phyloP scores from a whole-genome alignment of 495 filamentous ascomycete genomes.

The Xylaria acuta region DNA sequence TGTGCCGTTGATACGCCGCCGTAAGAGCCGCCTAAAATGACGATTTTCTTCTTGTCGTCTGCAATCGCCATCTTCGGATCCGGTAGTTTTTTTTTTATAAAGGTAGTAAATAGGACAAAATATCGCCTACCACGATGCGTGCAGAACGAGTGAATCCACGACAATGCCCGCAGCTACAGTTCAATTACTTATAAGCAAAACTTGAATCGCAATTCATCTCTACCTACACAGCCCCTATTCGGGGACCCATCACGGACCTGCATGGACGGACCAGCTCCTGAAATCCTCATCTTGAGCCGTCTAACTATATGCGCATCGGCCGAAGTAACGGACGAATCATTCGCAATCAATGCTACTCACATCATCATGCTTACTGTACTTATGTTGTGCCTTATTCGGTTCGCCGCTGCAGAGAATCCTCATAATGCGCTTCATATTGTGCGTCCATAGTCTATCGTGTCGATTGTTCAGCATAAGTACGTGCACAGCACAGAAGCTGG shows the following conservation, averaged over 20 bases:
- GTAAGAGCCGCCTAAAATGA: constrained; percentile 62
- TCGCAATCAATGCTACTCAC: background rate
- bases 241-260: background rate
- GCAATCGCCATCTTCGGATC: constrained; percentile 10
- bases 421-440: background rate
- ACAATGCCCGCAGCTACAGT: background rate
- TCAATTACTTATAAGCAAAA: background rate
- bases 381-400: background rate
- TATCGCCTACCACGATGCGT: background rate
- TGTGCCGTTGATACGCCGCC: constrained; percentile 58
- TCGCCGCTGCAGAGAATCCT: background rate
- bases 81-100: background rate
- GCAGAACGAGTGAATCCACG: background rate
- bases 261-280: constrained; percentile 8
- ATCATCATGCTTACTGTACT: too few relatives aligned
- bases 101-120: background rate
- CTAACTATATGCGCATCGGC: constrained; percentile 1
- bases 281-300: background rate
- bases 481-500: background rate
- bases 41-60: constrained; percentile 43
- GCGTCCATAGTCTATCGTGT: background rate
- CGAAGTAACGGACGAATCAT: constrained; percentile 9
- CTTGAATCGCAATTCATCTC: background rate
- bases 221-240: background rate
- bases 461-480: background rate